Evolutionary conservation across 2,329 filamentous ascomycete genomes (phyloP).

Genomic region (Fusarium annulatum): DNA sequence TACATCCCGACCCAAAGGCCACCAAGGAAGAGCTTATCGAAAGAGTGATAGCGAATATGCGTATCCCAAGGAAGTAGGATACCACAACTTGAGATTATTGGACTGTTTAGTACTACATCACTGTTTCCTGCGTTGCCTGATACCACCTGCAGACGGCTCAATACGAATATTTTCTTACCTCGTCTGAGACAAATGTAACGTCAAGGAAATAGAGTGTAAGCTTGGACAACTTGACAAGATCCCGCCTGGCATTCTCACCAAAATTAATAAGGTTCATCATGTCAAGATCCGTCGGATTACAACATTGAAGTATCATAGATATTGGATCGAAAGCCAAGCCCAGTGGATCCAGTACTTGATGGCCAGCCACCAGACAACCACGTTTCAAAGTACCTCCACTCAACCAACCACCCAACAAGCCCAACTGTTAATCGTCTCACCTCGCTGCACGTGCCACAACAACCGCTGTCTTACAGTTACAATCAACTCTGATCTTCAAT

Average conservation of each 20-base stretch:
- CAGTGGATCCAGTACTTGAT: constrained; percentile 33
- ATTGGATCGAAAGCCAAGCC: constrained; percentile 6
- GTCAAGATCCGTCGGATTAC: background rate
- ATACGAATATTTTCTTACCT: background rate
- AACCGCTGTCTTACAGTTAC: constrained; percentile 27
- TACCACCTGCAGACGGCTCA: constrained; percentile 12
- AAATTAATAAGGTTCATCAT: background rate
- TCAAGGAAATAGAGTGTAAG: background rate
- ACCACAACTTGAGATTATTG: background rate
- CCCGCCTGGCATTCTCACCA: background rate
- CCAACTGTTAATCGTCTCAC: constrained; percentile 39
- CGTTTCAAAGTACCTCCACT: constrained; percentile 31
- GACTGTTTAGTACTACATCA: background rate
- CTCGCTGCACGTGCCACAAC: constrained; percentile 43
- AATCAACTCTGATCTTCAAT: constrained; percentile 35
- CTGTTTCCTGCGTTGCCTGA: background rate
- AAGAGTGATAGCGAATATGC: constrained; percentile 60
- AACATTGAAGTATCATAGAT: constrained; percentile 20
- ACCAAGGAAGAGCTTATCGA: constrained; percentile 60
- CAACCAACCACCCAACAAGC: constrained; percentile 45
- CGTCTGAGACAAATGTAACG: background rate
- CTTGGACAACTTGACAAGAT: background rate
- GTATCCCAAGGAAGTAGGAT: constrained; percentile 50
- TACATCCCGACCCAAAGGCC: constrained; percentile 57
- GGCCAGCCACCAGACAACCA: constrained; percentile 13